Conservation (phyloP, 1,284 basidiomycete species). For the Rhodotorula sp. region DNA sequence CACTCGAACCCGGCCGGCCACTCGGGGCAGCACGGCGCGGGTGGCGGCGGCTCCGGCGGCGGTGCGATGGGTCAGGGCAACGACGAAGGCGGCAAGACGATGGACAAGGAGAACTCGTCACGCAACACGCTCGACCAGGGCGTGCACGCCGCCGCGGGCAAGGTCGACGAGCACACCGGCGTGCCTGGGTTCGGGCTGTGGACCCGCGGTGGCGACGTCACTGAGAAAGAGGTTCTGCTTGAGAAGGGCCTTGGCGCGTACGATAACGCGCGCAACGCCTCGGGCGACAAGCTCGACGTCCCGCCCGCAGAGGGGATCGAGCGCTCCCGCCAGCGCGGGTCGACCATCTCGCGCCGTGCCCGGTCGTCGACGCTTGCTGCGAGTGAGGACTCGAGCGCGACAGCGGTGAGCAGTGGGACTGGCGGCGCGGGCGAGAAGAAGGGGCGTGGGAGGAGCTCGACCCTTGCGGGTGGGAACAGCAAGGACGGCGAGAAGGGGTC, state of each 20-base stretch:
- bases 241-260: conserved; percentile 1
- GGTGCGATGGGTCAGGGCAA: conserved; percentile 50
- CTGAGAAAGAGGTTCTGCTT: neutral
- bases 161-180: neutral
- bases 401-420: neutral
- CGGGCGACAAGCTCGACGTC: conserved; percentile 2
- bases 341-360: conserved; percentile 26
- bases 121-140: neutral
- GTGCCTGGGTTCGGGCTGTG: neutral
- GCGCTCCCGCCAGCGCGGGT: conserved; percentile 14
- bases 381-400: conserved; percentile 18
- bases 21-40: conserved; percentile 53
- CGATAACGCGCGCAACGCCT: conserved; percentile 16
- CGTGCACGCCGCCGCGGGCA: neutral
- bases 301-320: conserved; percentile 9
- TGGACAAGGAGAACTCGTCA: conserved; percentile 17
- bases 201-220: conserved; percentile 1
- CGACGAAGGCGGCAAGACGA: conserved; percentile 27
- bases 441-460: conserved; percentile 19
- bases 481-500: neutral
- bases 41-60: conserved; percentile 53
- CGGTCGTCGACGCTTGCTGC: conserved; percentile 46
- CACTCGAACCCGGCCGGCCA: conserved; percentile 48
- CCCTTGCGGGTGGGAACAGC: conserved; percentile 11
- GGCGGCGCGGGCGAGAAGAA: conserved; percentile 9